These are phyloP conservation scores for Candida freyschussii DNA, from an alignment of 1,139 yeast genomes.

Conservation along the genomic window DNA sequence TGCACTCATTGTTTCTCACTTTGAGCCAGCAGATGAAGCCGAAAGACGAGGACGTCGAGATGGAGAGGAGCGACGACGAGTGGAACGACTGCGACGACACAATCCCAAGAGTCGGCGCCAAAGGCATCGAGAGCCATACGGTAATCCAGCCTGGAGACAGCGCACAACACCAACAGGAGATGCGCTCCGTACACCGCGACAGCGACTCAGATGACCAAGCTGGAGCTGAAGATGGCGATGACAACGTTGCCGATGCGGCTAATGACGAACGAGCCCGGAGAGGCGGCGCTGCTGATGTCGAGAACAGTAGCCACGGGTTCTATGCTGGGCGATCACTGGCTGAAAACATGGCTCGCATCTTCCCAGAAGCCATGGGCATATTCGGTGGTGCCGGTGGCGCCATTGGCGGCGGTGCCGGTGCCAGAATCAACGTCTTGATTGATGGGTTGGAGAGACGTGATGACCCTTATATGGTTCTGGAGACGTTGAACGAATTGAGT, in stretches of 20 bases:
- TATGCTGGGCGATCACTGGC: constrained; percentile 22
- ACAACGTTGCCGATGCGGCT: constrained; percentile 16
- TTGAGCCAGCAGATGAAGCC: no score
- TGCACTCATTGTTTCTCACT: no score
- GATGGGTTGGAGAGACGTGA: constrained; percentile 34
- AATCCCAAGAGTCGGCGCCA: not conserved
- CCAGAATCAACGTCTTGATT: constrained; percentile 36
- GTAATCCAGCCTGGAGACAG: not conserved
- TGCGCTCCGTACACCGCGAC: constrained; percentile 19
- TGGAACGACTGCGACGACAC: constrained; percentile 4
- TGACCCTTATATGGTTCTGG: constrained; percentile 46
- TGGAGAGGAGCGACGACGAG: constrained; percentile 4
- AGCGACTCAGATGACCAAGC: constrained; percentile 25
- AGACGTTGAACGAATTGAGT: constrained; percentile 58
- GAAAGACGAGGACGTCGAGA: constrained; percentile 4
- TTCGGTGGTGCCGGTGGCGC: constrained; percentile 34
- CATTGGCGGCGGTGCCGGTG: constrained; percentile 27
- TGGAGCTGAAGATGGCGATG: constrained; percentile 27
- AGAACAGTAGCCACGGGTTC: no score
- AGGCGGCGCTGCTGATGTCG: constrained; percentile 8
- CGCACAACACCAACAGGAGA: constrained; percentile 2
- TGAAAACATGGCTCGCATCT: constrained; percentile 28
- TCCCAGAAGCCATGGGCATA: constrained; percentile 36
- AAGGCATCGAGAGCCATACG: not conserved
- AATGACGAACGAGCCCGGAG: constrained; percentile 11